phyloP scores from a whole-genome alignment of 2,329 filamentous ascomycete genomes.

The Exophiala xenobiotica region DNA sequence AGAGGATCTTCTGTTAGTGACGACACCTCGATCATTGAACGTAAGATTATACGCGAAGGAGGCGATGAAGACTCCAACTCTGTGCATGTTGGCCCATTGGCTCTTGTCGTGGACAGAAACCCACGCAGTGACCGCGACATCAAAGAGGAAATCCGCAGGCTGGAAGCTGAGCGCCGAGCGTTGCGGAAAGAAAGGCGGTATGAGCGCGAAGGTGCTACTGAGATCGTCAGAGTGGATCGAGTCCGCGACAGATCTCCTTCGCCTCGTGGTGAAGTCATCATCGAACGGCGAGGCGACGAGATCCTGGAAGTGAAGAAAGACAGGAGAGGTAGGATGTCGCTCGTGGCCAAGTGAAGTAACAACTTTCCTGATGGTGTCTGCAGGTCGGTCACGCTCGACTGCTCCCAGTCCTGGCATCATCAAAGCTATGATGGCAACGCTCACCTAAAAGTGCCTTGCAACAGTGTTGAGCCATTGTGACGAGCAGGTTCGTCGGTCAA shows the following conservation, averaged over 20 bases:
- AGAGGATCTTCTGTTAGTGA: slow-evolving; percentile 38
- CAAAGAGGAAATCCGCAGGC: slow-evolving; percentile 66
- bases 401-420: slow-evolving; percentile 64
- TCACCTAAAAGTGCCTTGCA: slow-evolving; percentile 53
- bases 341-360: slow-evolving; percentile 32
- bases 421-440: slow-evolving; percentile 68
- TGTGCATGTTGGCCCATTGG: slow-evolving; percentile 46
- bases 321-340: slow-evolving; percentile 85
- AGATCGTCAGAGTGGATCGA: slow-evolving; percentile 26
- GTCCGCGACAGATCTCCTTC: slow-evolving; percentile 31
- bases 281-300: slow-evolving; percentile 46
- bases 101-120: slow-evolving; percentile 52
- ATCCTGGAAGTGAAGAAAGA: slow-evolving; percentile 72
- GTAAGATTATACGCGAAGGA: slow-evolving; percentile 37
- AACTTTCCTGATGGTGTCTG: slow-evolving; percentile 15
- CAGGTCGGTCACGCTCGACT: slow-evolving; percentile 26
- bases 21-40: slow-evolving; percentile 35
- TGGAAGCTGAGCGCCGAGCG: slow-evolving; percentile 65
- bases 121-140: slow-evolving; percentile 62
- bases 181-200: slow-evolving; percentile 58
- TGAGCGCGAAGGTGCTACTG: slow-evolving; percentile 37
- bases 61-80: slow-evolving; percentile 48
- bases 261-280: slow-evolving; percentile 35
- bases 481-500: background rate
- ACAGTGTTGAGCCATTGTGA: background rate